phyloP scores from a whole-genome alignment of 2,329 filamentous ascomycete genomes.

The Teratosphaeria gauchensis region DNA sequence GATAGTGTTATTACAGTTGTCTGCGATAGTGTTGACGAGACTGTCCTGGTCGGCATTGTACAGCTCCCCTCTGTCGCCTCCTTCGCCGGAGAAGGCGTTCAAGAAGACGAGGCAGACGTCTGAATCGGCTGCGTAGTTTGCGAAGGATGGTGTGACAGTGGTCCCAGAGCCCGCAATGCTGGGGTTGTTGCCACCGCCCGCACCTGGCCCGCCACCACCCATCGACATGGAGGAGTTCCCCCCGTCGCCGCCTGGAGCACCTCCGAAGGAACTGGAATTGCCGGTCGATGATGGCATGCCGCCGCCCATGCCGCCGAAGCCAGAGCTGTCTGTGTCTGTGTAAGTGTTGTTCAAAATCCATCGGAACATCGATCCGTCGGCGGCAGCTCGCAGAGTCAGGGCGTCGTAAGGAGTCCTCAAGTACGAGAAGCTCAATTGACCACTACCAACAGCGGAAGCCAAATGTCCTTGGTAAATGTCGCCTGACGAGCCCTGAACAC shows the following conservation, averaged over 20 bases:
- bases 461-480: conserved; percentile 9
- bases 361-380: background rate
- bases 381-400: background rate
- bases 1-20: background rate
- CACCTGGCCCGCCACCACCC: background rate
- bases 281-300: background rate
- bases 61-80: background rate
- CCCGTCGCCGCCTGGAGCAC: background rate
- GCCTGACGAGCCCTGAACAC: conserved; percentile 5
- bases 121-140: background rate
- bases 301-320: no score
- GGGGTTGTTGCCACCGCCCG: background rate
- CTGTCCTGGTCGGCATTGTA: background rate
- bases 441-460: background rate
- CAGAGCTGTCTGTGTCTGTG: background rate
- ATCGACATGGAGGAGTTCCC: no score
- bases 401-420: background rate
- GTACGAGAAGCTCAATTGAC: background rate
- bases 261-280: background rate
- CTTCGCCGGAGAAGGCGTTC: background rate
- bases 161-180: background rate
- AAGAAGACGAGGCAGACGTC: conserved; percentile 1
- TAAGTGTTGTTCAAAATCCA: background rate
- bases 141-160: background rate
- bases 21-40: background rate